Evolutionary conservation across 352 stramenopile genomes (phyloP).

Genomic region (Paralagenidium karlingii): DNA sequence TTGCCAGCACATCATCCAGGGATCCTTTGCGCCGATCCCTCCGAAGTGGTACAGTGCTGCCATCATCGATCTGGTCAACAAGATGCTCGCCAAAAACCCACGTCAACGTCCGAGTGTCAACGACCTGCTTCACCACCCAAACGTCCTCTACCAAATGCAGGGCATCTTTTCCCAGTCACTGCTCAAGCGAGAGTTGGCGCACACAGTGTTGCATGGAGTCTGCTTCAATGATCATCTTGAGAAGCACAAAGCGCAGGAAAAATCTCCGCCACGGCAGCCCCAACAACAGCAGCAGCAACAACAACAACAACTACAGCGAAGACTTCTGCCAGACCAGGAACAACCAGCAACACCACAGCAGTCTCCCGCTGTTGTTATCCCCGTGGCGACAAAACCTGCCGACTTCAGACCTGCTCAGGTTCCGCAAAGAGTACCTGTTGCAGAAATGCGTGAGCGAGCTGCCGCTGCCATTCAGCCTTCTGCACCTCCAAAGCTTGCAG

Average conservation of each 20-base stretch:
- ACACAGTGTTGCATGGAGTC: slow-evolving; percentile 61
- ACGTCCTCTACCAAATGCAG: slow-evolving; percentile 54
- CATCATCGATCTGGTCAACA: slow-evolving; percentile 20
- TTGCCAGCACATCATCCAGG: slow-evolving; percentile 57
- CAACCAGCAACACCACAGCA: too few species aligned
- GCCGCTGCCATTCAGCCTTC: too few species aligned
- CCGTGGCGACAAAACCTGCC: too few species aligned
- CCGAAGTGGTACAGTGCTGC: slow-evolving; percentile 9
- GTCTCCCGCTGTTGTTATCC: too few species aligned
- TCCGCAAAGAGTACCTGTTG: too few species aligned
- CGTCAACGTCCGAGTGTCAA: slow-evolving; percentile 50
- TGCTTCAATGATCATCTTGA: too few species aligned
- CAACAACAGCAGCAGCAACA: not conserved
- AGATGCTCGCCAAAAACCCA: slow-evolving; percentile 52
- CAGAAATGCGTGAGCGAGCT: too few species aligned
- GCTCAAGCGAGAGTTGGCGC: slow-evolving; percentile 38
- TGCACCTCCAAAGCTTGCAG: too few species aligned
- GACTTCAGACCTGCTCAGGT: too few species aligned
- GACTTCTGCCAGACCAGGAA: too few species aligned
- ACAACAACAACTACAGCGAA: not conserved
- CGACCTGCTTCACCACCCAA: slow-evolving; percentile 30
- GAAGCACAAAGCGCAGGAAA: not conserved
- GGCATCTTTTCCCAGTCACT: slow-evolving; percentile 40
- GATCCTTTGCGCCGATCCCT: slow-evolving; percentile 10
- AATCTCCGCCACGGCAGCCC: not conserved